A percentile compares a stretch with the other conserved stretches of the same genome.
phyloP scores from a whole-genome alignment of 2,329 filamentous ascomycete genomes.

The Phoma sp. region DNA sequence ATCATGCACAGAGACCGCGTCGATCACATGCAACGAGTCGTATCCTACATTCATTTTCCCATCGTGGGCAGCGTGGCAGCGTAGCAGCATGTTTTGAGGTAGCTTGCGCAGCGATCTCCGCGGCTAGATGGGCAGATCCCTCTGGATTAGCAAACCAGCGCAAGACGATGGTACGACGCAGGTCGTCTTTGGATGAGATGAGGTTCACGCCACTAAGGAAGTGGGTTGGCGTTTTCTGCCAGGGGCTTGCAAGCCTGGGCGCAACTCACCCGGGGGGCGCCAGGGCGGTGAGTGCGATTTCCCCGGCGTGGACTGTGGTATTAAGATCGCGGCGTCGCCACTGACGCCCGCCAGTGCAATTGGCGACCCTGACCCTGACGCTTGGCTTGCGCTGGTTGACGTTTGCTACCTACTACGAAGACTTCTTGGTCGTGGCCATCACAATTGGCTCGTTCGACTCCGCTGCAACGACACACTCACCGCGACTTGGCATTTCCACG shows the following conservation, averaged over 20 bases:
- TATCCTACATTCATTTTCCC: too few species aligned
- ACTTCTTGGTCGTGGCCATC: too few species aligned
- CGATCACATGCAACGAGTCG: neutral
- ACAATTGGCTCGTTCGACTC: too few species aligned
- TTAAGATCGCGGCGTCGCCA: conserved; percentile 39
- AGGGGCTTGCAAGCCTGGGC: conserved; percentile 8
- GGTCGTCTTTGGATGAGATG: conserved; percentile 25
- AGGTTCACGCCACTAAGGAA: conserved; percentile 39
- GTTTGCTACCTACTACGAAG: neutral
- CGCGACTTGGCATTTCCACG: too few species aligned
- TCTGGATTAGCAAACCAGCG: neutral
- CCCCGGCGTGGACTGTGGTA: conserved; percentile 11
- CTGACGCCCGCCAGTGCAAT: conserved; percentile 18
- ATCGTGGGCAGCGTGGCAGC: too few species aligned
- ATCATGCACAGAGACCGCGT: neutral
- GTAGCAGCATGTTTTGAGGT: too few species aligned
- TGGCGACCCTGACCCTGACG: neutral
- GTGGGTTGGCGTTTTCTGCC: conserved; percentile 1
- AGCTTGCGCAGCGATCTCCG: neutral
- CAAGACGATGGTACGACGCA: conserved; percentile 25
- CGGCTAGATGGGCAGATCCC: neutral
- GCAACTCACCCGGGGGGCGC: conserved; percentile 16
- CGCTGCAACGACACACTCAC: too few species aligned
- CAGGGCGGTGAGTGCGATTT: conserved; percentile 27
- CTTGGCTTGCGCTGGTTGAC: neutral